These are phyloP conservation scores for Histomonas meleagridis DNA, from an alignment of 208 protist genomes.

Conservation along the genomic window DNA sequence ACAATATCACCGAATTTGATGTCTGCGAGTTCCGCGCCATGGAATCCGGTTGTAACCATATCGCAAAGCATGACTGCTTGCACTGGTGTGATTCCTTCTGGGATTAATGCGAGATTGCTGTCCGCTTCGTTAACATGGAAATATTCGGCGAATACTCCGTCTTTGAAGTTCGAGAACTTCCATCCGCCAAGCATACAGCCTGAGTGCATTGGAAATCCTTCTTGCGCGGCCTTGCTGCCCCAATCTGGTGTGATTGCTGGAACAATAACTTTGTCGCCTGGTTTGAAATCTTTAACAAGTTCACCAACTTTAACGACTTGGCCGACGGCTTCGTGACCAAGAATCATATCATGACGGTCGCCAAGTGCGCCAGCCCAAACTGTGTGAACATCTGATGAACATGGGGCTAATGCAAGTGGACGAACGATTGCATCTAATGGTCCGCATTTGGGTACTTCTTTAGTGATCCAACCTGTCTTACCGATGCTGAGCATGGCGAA, in stretches of 20 bases:
- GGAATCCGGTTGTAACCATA: constrained; percentile 31
- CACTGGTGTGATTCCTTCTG: neutral
- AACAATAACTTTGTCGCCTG: constrained; percentile 27
- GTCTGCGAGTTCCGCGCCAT: constrained; percentile 12
- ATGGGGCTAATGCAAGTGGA: constrained; percentile 9
- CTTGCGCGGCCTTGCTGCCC: neutral
- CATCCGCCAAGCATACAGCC: constrained; percentile 14
- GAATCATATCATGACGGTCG: neutral
- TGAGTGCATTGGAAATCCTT: neutral
- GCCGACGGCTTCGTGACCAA: constrained; percentile 21
- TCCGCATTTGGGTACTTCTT: neutral
- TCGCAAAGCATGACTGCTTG: neutral
- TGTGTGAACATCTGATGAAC: constrained; percentile 26
- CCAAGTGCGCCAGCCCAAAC: constrained; percentile 17
- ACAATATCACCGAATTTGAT: neutral
- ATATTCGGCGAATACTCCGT: constrained; percentile 1
- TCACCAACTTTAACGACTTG: neutral
- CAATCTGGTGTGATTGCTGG: constrained; percentile 35
- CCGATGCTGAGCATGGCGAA: neutral
- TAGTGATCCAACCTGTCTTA: neutral
- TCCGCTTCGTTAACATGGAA: constrained; percentile 30
- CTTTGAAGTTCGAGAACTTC: constrained; percentile 36
- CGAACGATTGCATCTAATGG: neutral
- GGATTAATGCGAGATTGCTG: neutral
- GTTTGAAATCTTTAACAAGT: neutral